A percentile compares a stretch with the other conserved stretches of the same genome.
These are phyloP conservation scores for Lasiodiplodia sp. DNA, from an alignment of 2,329 filamentous ascomycete species.

Conservation along the genomic window DNA sequence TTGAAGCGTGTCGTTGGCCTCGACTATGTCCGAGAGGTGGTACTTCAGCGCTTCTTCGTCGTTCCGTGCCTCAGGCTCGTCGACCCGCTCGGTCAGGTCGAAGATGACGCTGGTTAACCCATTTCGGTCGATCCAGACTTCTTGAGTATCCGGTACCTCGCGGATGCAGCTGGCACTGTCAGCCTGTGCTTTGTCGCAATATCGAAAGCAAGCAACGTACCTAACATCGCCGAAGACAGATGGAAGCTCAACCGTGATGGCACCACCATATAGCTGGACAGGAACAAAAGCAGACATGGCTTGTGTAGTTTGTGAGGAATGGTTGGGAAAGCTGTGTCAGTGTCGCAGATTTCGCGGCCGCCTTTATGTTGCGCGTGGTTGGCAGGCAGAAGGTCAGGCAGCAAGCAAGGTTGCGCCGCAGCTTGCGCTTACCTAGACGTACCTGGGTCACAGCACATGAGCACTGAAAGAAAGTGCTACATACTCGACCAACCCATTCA, in stretches of 20 bases:
- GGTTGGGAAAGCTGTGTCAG: neutral
- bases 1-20: conserved; percentile 45
- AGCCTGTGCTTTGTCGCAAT: neutral
- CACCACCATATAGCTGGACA: conserved; percentile 75
- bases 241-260: conserved; percentile 73
- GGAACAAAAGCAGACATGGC: conserved; percentile 62
- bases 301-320: neutral
- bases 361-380: conserved; percentile 5
- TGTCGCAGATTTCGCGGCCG: neutral
- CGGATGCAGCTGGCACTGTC: conserved; percentile 67
- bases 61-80: conserved; percentile 63
- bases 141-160: conserved; percentile 85
- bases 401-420: neutral
- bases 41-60: conserved; percentile 70
- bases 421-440: neutral
- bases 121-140: conserved; percentile 85
- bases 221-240: conserved; percentile 75
- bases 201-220: conserved; percentile 52
- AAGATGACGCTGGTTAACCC: conserved; percentile 89
- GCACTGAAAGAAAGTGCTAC: neutral
- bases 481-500: neutral
- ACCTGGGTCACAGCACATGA: neutral
- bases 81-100: conserved; percentile 86
- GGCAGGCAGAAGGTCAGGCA: conserved; percentile 25
- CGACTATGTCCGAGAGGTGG: conserved; percentile 58